These are phyloP conservation scores for Gonium pectorale DNA, from an alignment of 139 green algal species.

Conservation along the genomic window DNA sequence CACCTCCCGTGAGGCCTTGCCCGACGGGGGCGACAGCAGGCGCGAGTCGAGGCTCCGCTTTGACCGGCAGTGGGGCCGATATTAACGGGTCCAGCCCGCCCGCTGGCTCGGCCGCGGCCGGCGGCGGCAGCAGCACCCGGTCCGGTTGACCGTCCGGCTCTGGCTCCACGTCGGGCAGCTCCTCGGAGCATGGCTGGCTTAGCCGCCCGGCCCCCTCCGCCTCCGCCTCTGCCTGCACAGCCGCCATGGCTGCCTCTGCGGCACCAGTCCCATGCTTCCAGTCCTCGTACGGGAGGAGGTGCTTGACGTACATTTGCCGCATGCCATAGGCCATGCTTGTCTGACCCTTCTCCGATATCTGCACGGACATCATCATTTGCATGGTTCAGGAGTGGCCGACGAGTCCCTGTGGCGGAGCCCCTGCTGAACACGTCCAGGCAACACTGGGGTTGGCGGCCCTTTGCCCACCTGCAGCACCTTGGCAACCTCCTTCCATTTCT, in stretches of 20 bases:
- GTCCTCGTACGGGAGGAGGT: constrained; percentile 82
- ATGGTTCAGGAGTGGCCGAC: too few relatives aligned
- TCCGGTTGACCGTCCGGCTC: background rate
- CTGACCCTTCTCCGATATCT: constrained; percentile 10
- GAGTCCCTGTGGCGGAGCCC: too few relatives aligned
- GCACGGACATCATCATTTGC: too few relatives aligned
- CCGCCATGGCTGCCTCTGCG: constrained; percentile 16
- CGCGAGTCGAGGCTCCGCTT: too few relatives aligned
- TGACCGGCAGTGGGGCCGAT: too few relatives aligned
- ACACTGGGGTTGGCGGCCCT: too few relatives aligned
- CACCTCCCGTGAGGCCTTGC: too few relatives aligned
- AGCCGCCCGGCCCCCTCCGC: constrained; percentile 11
- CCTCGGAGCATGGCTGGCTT: background rate
- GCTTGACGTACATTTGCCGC: constrained; percentile 82
- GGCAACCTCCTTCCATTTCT: constrained; percentile 83
- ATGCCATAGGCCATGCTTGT: constrained; percentile 76
- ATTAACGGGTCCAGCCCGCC: too few relatives aligned
- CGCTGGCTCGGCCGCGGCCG: too few relatives aligned
- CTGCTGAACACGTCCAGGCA: too few relatives aligned
- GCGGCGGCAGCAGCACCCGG: background rate
- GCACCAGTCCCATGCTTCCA: constrained; percentile 47
- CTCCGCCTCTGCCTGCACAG: constrained; percentile 47
- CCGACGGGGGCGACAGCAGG: too few relatives aligned
- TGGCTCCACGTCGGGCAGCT: background rate
- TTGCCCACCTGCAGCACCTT: constrained; percentile 72